phyloP scores from a whole-genome alignment of 305 asterid species.

The Withania somnifera region DNA sequence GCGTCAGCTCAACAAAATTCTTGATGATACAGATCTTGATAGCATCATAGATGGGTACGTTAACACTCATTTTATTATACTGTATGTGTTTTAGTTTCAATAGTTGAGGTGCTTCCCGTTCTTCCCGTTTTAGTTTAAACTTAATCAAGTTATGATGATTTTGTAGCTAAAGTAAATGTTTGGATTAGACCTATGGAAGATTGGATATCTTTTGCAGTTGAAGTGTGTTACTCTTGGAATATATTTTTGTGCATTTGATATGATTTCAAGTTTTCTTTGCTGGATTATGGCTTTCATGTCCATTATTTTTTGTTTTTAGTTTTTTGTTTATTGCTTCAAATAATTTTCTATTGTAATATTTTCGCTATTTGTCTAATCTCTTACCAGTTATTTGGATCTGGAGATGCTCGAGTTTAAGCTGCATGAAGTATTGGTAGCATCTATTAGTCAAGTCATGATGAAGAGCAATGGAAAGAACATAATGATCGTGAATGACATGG shows the following conservation, averaged over 20 bases:
- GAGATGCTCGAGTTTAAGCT: conserved; percentile 86
- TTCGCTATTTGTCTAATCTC: background rate
- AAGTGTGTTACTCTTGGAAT: background rate
- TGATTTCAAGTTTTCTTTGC: background rate
- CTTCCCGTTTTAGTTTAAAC: background rate
- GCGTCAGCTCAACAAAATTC: conserved; percentile 68
- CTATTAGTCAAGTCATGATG: conserved; percentile 81
- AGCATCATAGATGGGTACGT: conserved; percentile 73
- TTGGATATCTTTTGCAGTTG: background rate
- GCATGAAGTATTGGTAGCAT: conserved; percentile 61
- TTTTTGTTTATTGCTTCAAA: background rate
- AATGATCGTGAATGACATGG: conserved; percentile 39
- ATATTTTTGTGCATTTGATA: background rate
- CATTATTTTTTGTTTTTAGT: background rate
- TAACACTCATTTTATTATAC: background rate
- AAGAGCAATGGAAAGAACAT: conserved; percentile 73
- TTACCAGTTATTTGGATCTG: conserved; percentile 65
- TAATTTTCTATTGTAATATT: background rate
- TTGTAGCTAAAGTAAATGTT: background rate
- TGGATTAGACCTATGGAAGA: background rate
- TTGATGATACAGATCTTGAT: conserved; percentile 90
- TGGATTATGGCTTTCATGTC: background rate
- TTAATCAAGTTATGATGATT: background rate
- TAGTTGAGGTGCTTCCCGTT: background rate
- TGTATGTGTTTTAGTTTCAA: background rate